A percentile compares a stretch with the other conserved stretches of the same genome.
Conservation (phyloP, 1,284 basidiomycete genomes). For the Spongispora temasekensis region DNA sequence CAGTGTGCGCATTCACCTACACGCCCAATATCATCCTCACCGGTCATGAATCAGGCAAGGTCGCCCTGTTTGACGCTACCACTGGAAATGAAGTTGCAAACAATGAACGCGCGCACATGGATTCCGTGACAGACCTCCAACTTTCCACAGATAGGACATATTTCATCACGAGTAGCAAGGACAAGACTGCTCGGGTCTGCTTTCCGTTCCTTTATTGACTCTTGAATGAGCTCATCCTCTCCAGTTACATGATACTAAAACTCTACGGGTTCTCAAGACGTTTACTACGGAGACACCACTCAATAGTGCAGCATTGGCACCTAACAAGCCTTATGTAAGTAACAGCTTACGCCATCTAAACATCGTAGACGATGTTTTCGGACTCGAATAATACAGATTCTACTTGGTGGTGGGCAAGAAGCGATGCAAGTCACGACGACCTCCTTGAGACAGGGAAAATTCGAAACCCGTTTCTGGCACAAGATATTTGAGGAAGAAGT, state of each 20-base stretch:
- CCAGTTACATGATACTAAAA: slow-evolving; percentile 89
- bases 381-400: slow-evolving; percentile 51
- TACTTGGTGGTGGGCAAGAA: slow-evolving; percentile 96
- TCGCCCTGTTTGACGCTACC: slow-evolving; percentile 87
- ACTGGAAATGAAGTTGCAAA: slow-evolving; percentile 82
- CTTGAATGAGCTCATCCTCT: slow-evolving; percentile 3
- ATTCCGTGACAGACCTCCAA: slow-evolving; percentile 91
- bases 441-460: slow-evolving; percentile 91
- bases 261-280: slow-evolving; percentile 90
- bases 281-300: slow-evolving; percentile 93
- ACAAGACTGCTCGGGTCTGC: slow-evolving; percentile 90
- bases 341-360: too few relatives aligned
- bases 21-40: slow-evolving; percentile 84
- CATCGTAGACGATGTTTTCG: neutral
- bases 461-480: slow-evolving; percentile 99
- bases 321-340: slow-evolving; percentile 80
- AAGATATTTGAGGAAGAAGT: slow-evolving; percentile 98
- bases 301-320: slow-evolving; percentile 91
- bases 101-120: slow-evolving; percentile 85
- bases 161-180: slow-evolving; percentile 95
- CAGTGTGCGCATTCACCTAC: slow-evolving; percentile 90
- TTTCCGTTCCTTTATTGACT: neutral
- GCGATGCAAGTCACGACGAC: slow-evolving; percentile 98
- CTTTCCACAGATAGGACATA: slow-evolving; percentile 89
- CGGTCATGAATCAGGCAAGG: slow-evolving; percentile 94